Evolutionary conservation across 495 filamentous ascomycete genomes (phyloP).

Genomic region (Patellaria atrata): DNA sequence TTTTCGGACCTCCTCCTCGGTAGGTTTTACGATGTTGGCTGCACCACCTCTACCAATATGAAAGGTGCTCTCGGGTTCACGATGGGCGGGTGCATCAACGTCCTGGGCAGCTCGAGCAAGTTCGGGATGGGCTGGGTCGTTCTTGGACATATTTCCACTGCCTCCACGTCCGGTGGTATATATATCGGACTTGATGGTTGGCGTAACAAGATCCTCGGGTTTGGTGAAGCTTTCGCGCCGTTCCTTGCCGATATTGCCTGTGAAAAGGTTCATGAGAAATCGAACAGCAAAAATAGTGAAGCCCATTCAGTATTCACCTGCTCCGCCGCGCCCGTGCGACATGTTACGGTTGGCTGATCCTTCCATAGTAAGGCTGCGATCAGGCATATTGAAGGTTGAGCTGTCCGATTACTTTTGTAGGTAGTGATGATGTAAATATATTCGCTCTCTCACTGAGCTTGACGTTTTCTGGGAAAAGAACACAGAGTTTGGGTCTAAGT

Average conservation of each 20-base stretch:
- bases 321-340: slow-evolving; percentile 42
- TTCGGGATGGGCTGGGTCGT: slow-evolving; percentile 31
- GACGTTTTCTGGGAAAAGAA: no score
- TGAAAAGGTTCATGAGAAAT: no score
- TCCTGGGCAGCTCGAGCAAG: slow-evolving; percentile 71
- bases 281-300: not conserved
- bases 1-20: slow-evolving; percentile 9
- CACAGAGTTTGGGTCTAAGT: no score
- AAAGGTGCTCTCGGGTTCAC: slow-evolving; percentile 21
- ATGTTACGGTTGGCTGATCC: slow-evolving; percentile 16
- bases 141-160: slow-evolving; percentile 29
- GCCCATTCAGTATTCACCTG: slow-evolving; percentile 28
- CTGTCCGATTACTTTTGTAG: not conserved
- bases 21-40: slow-evolving; percentile 16
- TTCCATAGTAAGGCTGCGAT: slow-evolving; percentile 1
- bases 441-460: no score
- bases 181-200: slow-evolving; percentile 62
- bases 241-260: slow-evolving; percentile 60
- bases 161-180: slow-evolving; percentile 73
- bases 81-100: slow-evolving; percentile 44
- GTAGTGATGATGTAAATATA: no score
- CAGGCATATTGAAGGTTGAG: not conserved
- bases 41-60: slow-evolving; percentile 32
- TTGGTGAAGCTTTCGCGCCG: slow-evolving; percentile 32
- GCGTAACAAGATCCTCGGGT: slow-evolving; percentile 56